Evolutionary conservation across 805 yeast species (phyloP), one percentile per base, ranked within the genome.

Genomic region (Candida schatavii): DNA sequence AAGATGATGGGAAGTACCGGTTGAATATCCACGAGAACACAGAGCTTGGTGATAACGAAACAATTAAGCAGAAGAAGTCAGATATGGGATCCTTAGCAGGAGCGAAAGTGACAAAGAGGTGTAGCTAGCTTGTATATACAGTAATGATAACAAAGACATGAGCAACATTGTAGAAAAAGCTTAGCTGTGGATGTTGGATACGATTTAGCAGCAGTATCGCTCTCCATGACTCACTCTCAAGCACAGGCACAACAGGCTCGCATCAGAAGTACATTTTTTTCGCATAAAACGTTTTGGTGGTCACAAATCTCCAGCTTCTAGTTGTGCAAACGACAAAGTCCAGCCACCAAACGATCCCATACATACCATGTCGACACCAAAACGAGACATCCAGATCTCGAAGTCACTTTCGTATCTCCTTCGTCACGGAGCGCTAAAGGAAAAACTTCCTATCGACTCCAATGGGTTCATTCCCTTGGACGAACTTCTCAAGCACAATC

Each of bases 21-120:
- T 70, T 91, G 53, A 83, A 83, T 50, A 81, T 91, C 50, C 97
- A 88, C 57, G 64, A 78, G 37, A 79, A 84, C 37, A 86, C 95
- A 0, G 98, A 91, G 62, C 68, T 91, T 40, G 98, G 97, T 15
- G 96, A 89, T 57, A 91, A 91, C 59, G 95, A 89, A 27, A 74
- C 80, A 35, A 75, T 87, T 50, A 85, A 83, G 59, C 75, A 68
- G 47, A 72, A 68, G 44, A 58, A 57, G 44, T 64, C 68, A 5
- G 50, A 66, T 28, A 59, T 77, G 59, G 74, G 76, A 18, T 66
- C 75, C 20, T 67, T 72, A 53, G 74, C 79, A 20, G 79, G 77
- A 32, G 80, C 64, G 2, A 58, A 83, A 43, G 80, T 85, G 72
- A 76, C 41, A 48, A 64, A 47, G 44, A 68, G 51, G 53, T 59